Base-by-base conservation (phyloP, 2,329 filamentous ascomycete genomes). In the Talaromyces sp. region DNA sequence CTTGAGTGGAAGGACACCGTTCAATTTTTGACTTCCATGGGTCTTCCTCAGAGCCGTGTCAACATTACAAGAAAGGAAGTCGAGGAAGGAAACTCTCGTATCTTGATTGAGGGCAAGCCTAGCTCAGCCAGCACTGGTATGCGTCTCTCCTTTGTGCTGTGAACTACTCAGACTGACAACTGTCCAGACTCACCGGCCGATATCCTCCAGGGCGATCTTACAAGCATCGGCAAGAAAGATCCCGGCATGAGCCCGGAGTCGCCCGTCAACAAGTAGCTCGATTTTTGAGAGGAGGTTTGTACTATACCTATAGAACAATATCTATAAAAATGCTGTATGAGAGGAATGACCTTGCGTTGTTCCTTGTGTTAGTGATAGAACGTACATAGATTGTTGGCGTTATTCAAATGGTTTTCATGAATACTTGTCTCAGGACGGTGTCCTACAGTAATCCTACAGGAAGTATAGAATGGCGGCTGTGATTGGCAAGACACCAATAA, bases 1-100 rank as follows among this genome's bases (percentile, higher is more conserved):
- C 72, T 84, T 16, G 93, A 97, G 77, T 97, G 93, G 92, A 89
- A 83, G 74, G 88, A 96, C 67, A 87, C 81, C 6, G 79, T 89
- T 14, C 68, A 75, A 2, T 89, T 83, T 72, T 77, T 89, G 24
- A 81, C 81, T 27, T 86, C 84, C 48, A 89, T 89, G 87, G 87
- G 87, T 56, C 76, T 88, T 70, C 82, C 79, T 80, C 63, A 85
- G 83, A 79, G 79, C 77, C 86, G 87, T 74, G 78, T 87, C 62
- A 74, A 72, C 14, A 74, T 88, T 66, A 84, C 82, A 3, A 78
- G 87, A 66, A 80, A 82, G 70, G 85, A 89, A 22, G 86, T 89
- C 7, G 85, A 88, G 77, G 80, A 72, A 58, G 87, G 87, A 2
- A 78, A 78, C 64, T 81, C 82, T 5, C 79, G 79, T 39, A 79